Base-by-base conservation (phyloP, 805 yeast genomes). In the Candida corydali region DNA sequence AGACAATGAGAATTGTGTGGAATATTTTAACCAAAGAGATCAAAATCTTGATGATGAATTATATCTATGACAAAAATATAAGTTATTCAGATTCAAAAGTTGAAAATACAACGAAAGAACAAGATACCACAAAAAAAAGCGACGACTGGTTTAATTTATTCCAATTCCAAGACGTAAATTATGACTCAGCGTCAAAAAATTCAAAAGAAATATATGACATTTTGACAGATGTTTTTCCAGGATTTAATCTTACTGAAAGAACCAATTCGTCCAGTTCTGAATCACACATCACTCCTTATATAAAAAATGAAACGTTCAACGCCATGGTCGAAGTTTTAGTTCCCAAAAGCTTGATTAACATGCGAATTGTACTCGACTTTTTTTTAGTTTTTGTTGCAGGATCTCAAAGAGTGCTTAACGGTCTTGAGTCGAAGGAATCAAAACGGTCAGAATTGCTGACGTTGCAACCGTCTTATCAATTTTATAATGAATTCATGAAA, bases 341-440 rank as follows among this genome's bases (percentile, higher is more conserved):
- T 2, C 77, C 80, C 0, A 78, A 86, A 2, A 79, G 78, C 50
- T 72, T 87, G 11, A 79, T 83, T 58, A 86, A 88, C 49, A 86
- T 89, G 82, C 73, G 89, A 45, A 72, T 84, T 4, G 73, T 88
- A 11, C 58, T 86, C 33, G 95, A 84, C 39, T 80, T 85, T 26
- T 77, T 86, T 26, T 67, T 86, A 32, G 61, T 78, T 9, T 86
- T 86, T 50, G 65, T 78, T 17, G 80, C 84, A 30, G 79, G 85
- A 1, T 63, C 84, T 1, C 61, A 69, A 35, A 40, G 40, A 18
- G 37, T 68, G 2, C 55, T 62, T 30, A 26, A 20, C 37, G 3
- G 38, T 47, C 37, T 52, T 50, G 9, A 14, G 14, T 26, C 16
- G 34, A 42, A 34, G 4, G 46, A 42, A 7, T 4, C 26, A 32